phyloP scores from a whole-genome alignment of 2,329 filamentous ascomycete genomes.

The Cercospora sp. region DNA sequence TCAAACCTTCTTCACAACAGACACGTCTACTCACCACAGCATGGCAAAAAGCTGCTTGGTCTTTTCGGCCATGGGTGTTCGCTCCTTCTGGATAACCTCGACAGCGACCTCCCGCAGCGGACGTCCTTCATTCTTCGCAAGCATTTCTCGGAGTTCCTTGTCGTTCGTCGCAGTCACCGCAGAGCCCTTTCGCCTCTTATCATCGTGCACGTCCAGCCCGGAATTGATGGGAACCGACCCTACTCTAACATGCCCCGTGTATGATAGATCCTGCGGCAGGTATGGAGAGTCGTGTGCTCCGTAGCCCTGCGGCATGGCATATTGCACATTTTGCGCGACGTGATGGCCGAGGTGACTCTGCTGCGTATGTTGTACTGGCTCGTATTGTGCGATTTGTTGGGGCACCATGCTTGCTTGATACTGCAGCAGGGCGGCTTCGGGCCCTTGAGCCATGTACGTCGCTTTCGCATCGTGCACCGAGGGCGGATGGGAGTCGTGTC shows the following conservation, averaged over 20 bases:
- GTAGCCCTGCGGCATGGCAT: slow-evolving; percentile 29
- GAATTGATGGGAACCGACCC: slow-evolving; percentile 32
- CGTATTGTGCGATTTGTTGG: slow-evolving; percentile 29
- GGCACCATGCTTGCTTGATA: slow-evolving; percentile 34
- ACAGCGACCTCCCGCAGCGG: slow-evolving; percentile 69
- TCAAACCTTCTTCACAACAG: neutral
- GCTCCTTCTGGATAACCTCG: slow-evolving; percentile 75
- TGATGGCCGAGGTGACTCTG: slow-evolving; percentile 24
- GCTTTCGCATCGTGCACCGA: slow-evolving; percentile 31
- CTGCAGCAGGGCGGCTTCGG: slow-evolving; percentile 37
- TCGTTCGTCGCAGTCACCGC: slow-evolving; percentile 77
- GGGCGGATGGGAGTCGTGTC: slow-evolving; percentile 25
- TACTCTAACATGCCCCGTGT: slow-evolving; percentile 30
- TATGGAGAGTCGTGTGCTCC: slow-evolving; percentile 31
- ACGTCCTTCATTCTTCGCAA: slow-evolving; percentile 67
- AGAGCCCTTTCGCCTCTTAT: slow-evolving; percentile 55
- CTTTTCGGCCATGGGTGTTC: slow-evolving; percentile 77
- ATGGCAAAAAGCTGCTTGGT: slow-evolving; percentile 85
- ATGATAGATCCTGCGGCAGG: slow-evolving; percentile 31
- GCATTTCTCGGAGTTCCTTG: slow-evolving; percentile 74
- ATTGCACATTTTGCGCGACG: slow-evolving; percentile 28
- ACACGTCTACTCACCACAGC: slow-evolving; percentile 68
- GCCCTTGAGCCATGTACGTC: slow-evolving; percentile 27
- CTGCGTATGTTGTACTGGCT: slow-evolving; percentile 16
- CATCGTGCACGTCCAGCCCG: slow-evolving; percentile 40